Base-by-base conservation (phyloP, 192 early-diverging fungal species). In the Gaertneriomyces semiglobifer region DNA sequence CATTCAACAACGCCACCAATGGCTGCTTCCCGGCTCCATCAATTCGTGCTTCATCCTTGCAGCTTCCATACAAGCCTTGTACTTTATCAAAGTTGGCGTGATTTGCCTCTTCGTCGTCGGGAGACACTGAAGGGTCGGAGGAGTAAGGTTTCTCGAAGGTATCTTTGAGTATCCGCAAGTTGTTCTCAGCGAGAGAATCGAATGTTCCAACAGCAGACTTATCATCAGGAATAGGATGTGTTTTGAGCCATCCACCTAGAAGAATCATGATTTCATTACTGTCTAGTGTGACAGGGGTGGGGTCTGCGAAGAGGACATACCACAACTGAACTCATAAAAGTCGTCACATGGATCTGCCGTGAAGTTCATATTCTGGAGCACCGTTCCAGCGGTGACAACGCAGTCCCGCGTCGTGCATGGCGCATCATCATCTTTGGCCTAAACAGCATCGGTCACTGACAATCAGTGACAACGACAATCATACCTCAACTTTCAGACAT, bases 281-380 rank as follows among this genome's bases (percentile, higher is more conserved):
- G 33, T 12, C 44, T 19, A 45, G 47, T 19, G 19, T 19, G 14
- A 52, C 63, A 18, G 69, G 45, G 44, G 4, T 52, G 33, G 58
- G 33, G 14, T 41, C 14, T 40, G 12, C 19, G 18, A 14, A 19
- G 52, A 25, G 19, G 45, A 68, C 65, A 72, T 83, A 88, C 88
- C 72, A 85, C 69, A 71, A 44, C 73, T 77, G 60, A 77, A 89
- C 54, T 81, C 74, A 64, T 81, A 89, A 74, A 90, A 90, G 68
- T 90, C 60, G 20, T 74, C 61, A 48, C 88, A 90, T 7, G 88
- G 87, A 72, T 90, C 83, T 0, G 74, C 76, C 39, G 67, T 63
- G 5, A 74, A 58, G 63, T 88, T 83, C 47, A 90, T 74, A 18
- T 79, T 79, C 6, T 55, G 44, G 10, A 88, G 67, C 56, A 90